Percentiles rank a stretch among this genome's conserved stretches.
Evolutionary conservation across 768 basidiomycete species (phyloP).

Genomic region (Cyclocybe aegerita): DNA sequence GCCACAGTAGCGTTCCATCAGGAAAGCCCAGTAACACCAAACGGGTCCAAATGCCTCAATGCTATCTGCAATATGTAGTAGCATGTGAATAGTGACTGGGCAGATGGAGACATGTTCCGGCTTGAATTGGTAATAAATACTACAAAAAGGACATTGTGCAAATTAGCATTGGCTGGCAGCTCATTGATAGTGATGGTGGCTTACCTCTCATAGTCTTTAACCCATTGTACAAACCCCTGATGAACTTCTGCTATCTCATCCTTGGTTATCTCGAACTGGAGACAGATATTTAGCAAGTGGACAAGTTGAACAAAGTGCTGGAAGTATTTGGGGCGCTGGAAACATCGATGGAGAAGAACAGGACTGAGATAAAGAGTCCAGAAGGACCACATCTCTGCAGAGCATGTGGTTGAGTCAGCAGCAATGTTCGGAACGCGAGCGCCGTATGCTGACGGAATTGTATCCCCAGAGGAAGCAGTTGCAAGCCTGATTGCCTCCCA

Average conservation of each 20-base stretch:
- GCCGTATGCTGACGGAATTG: slow-evolving; percentile 39
- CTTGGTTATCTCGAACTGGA: slow-evolving; percentile 32
- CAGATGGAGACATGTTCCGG: slow-evolving; percentile 23
- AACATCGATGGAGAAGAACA: slow-evolving; percentile 31
- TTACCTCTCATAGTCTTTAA: slow-evolving; percentile 36
- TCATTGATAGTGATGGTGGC: no score
- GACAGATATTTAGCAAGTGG: slow-evolving; percentile 30
- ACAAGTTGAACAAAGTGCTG: slow-evolving; percentile 41
- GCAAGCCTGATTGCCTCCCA: slow-evolving; percentile 41
- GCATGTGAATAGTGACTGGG: slow-evolving; percentile 28
- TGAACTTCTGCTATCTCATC: slow-evolving; percentile 24
- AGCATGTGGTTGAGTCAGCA: slow-evolving; percentile 20
- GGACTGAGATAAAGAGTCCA: slow-evolving; percentile 41
- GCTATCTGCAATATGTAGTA: slow-evolving; percentile 17
- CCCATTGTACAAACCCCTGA: slow-evolving; percentile 34
- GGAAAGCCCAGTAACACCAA: slow-evolving; percentile 38
- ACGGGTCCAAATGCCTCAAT: slow-evolving; percentile 33
- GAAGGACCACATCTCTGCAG: slow-evolving; percentile 38
- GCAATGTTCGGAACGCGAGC: slow-evolving; percentile 31
- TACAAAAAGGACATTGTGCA: slow-evolving; percentile 9
- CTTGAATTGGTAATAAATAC: slow-evolving; percentile 28
- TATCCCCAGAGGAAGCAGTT: slow-evolving; percentile 27
- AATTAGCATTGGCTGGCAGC: no score
- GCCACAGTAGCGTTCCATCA: slow-evolving; percentile 38
- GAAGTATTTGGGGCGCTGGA: slow-evolving; percentile 33